Conservation (phyloP, 2,329 filamentous ascomycete genomes). For the Talaromyces sp. region DNA sequence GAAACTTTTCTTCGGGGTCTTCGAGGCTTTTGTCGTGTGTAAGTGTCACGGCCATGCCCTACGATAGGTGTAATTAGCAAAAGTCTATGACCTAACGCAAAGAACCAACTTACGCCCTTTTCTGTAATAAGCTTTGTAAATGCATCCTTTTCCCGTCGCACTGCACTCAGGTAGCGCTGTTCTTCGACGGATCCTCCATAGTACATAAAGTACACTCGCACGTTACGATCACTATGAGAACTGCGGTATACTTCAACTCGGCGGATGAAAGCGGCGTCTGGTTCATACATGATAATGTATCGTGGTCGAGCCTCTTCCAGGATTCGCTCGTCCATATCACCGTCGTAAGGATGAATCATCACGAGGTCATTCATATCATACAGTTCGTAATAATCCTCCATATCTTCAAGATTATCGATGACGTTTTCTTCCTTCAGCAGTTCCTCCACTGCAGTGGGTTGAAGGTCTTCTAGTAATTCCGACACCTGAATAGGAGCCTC, state of each 20-base stretch:
- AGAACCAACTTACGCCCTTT: constrained; percentile 60
- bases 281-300: constrained; percentile 99
- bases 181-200: constrained; percentile 95
- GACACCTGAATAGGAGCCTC: constrained; percentile 82
- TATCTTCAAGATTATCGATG: constrained; percentile 78
- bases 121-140: constrained; percentile 95
- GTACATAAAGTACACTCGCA: constrained; percentile 95
- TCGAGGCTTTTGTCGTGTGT: constrained; percentile 69
- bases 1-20: constrained; percentile 85
- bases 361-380: constrained; percentile 89
- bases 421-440: constrained; percentile 67
- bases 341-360: constrained; percentile 88
- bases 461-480: constrained; percentile 76
- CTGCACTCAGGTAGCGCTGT: constrained; percentile 83
- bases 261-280: constrained; percentile 89
- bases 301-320: constrained; percentile 89
- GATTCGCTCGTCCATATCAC: constrained; percentile 94
- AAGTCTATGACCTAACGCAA: neutral
- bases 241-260: constrained; percentile 94
- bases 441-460: constrained; percentile 74
- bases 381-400: constrained; percentile 88
- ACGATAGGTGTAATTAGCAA: constrained; percentile 21
- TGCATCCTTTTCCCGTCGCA: constrained; percentile 92
- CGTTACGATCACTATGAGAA: constrained; percentile 83
- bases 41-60: constrained; percentile 84